These are phyloP conservation scores for Alternaria brassicae DNA, from an alignment of 2,329 filamentous ascomycete genomes.

Conservation along the genomic window DNA sequence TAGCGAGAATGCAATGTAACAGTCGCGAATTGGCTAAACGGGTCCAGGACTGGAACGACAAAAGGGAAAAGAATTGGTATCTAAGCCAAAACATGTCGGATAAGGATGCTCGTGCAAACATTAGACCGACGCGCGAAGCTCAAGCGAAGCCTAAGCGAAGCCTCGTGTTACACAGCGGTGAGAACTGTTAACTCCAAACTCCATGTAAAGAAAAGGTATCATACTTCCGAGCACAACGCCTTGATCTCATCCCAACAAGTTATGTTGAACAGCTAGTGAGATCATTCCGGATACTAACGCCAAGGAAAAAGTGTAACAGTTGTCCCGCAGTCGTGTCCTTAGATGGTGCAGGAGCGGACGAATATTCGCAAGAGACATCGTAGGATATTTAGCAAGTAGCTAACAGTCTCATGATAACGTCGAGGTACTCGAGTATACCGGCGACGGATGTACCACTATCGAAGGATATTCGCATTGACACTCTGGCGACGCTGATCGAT, in stretches of 20 bases:
- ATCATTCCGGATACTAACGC: not conserved
- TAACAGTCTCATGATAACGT: not conserved
- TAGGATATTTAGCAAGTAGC: not conserved
- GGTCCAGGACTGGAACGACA: not conserved
- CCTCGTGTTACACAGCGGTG: not conserved
- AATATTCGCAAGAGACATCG: not conserved
- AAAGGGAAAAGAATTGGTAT: not conserved
- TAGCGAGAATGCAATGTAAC: not conserved
- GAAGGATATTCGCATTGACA: constrained; percentile 13
- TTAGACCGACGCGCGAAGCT: not conserved
- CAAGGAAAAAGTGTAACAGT: not conserved
- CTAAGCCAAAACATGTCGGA: not conserved
- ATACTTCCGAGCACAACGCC: not conserved
- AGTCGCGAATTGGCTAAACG: not conserved
- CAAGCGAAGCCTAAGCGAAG: not conserved
- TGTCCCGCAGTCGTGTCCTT: not conserved
- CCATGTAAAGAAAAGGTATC: not conserved
- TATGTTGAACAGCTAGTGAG: not conserved
- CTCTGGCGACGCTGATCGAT: constrained; percentile 14
- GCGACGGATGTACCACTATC: constrained; percentile 5
- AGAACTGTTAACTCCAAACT: constrained; percentile 8
- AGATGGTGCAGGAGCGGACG: not conserved
- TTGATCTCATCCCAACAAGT: not conserved
- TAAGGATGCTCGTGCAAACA: not conserved
- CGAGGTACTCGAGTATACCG: not conserved